These are phyloP conservation scores for Podila minutissima DNA, from an alignment of 192 early-diverging fungal genomes.

Conservation along the genomic window DNA sequence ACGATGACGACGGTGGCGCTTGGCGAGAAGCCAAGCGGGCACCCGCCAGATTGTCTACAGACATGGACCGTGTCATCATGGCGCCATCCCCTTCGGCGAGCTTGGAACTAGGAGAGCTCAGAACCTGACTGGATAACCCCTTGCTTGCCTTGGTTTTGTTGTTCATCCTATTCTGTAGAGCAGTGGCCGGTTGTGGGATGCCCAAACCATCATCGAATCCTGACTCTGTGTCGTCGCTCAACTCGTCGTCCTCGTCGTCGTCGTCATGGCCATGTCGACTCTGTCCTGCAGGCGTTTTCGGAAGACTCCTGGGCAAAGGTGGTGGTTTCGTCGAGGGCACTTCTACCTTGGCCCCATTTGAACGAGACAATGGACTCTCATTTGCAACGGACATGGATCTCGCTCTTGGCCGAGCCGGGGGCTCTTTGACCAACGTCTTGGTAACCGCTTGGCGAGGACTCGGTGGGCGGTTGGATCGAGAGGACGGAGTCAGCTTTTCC, in stretches of 20 bases:
- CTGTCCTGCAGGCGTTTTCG: too few relatives aligned
- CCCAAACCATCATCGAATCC: constrained; percentile 12
- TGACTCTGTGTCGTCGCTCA: constrained; percentile 35
- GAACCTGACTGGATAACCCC: background rate
- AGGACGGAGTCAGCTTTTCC: background rate
- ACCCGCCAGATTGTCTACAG: too few relatives aligned
- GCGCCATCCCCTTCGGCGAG: background rate
- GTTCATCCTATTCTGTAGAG: background rate
- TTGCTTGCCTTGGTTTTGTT: too few relatives aligned
- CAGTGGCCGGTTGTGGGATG: background rate
- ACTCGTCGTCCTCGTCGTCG: constrained; percentile 15
- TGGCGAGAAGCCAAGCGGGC: too few relatives aligned
- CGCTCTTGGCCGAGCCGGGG: constrained; percentile 4
- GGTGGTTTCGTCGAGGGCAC: too few relatives aligned
- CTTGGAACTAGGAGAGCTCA: too few relatives aligned
- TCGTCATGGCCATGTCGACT: background rate
- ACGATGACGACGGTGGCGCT: too few relatives aligned
- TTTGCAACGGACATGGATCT: background rate
- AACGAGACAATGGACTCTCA: too few relatives aligned
- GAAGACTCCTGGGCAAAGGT: too few relatives aligned
- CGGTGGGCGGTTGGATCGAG: background rate
- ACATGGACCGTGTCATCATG: background rate
- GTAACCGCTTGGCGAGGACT: constrained; percentile 10
- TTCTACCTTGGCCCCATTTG: too few relatives aligned
- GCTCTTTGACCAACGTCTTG: background rate